A percentile compares a stretch with the other conserved stretches of the same genome.
These are phyloP conservation scores for Datura wrightii DNA, from an alignment of 257 asterid species.

Conservation along the genomic window DNA sequence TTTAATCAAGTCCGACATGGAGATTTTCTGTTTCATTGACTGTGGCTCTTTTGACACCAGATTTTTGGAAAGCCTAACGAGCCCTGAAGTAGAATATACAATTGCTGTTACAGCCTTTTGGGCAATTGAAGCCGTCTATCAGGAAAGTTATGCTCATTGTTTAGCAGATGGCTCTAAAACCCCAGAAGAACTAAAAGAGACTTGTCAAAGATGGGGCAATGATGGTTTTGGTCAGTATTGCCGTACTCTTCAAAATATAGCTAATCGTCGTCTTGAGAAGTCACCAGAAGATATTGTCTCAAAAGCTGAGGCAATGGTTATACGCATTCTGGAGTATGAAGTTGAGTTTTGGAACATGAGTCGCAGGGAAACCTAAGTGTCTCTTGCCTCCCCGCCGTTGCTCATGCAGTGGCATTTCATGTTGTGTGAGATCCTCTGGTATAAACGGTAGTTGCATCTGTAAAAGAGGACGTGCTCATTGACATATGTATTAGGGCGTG, in stretches of 20 bases:
- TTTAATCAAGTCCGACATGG: not conserved
- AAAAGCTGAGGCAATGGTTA: constrained; percentile 62
- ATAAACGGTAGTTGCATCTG: not conserved
- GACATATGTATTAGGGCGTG: not conserved
- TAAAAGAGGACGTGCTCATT: not conserved
- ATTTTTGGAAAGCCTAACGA: constrained; percentile 63
- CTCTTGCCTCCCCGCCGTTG: not conserved
- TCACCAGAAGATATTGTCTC: constrained; percentile 52
- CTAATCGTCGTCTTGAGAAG: constrained; percentile 55
- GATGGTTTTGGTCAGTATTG: constrained; percentile 64
- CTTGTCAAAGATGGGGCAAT: constrained; percentile 82
- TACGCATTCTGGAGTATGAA: constrained; percentile 67
- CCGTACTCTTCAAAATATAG: constrained; percentile 53
- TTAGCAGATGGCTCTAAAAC: constrained; percentile 63
- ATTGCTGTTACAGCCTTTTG: constrained; percentile 74
- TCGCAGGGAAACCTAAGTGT: constrained; percentile 34
- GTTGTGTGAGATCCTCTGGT: not conserved
- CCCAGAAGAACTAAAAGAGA: constrained; percentile 67
- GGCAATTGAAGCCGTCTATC: constrained; percentile 84
- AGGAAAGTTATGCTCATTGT: constrained; percentile 87
- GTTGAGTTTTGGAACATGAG: constrained; percentile 89
- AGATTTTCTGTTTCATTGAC: not conserved
- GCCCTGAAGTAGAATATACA: constrained; percentile 67
- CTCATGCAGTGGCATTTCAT: not conserved
- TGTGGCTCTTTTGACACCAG: constrained; percentile 37